Percentiles rank a stretch among this genome's conserved stretches.
These are phyloP conservation scores for Diplodia seriata DNA, from an alignment of 2,329 filamentous ascomycete genomes.

Conservation along the genomic window DNA sequence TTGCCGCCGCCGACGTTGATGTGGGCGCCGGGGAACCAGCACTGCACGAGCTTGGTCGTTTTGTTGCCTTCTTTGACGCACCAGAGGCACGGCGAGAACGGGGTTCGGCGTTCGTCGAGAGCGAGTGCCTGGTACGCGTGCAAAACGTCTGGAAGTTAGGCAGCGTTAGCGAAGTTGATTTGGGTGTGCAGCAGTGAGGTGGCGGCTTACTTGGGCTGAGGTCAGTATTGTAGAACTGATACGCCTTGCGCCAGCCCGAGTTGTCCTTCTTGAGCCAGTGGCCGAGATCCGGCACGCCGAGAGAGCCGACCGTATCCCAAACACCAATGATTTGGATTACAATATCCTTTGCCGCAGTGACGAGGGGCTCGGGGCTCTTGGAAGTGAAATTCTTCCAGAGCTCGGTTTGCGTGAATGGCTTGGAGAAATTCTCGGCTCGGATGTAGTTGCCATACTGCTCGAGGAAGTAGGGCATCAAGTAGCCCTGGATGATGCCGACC, in stretches of 20 bases:
- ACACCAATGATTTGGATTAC: constrained; percentile 55
- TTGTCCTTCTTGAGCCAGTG: constrained; percentile 16
- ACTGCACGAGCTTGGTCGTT: constrained; percentile 52
- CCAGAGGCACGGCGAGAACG: constrained; percentile 62
- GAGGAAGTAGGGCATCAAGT: constrained; percentile 55
- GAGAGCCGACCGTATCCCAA: constrained; percentile 51
- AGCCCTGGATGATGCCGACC: constrained; percentile 56
- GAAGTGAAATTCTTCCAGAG: background rate
- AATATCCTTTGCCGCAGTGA: constrained; percentile 4
- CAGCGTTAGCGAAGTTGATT: no score
- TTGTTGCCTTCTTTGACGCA: constrained; percentile 43
- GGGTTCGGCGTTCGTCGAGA: constrained; percentile 59
- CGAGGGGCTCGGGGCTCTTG: background rate
- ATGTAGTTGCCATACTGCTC: constrained; percentile 35
- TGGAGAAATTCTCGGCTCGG: background rate
- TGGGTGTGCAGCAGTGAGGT: no score
- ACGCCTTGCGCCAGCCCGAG: constrained; percentile 31
- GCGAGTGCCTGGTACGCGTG: constrained; percentile 64
- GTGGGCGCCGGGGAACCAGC: constrained; percentile 64
- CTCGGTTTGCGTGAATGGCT: background rate
- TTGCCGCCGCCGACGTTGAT: constrained; percentile 60
- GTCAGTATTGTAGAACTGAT: constrained; percentile 30
- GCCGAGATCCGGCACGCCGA: constrained; percentile 9
- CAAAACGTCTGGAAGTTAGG: constrained; percentile 46
- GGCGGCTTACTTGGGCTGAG: constrained; percentile 11